Percentiles rank a stretch among this genome's conserved stretches.
phyloP scores from a whole-genome alignment of 2,329 filamentous ascomycete species.

The Colletotrichum higginsianum region DNA sequence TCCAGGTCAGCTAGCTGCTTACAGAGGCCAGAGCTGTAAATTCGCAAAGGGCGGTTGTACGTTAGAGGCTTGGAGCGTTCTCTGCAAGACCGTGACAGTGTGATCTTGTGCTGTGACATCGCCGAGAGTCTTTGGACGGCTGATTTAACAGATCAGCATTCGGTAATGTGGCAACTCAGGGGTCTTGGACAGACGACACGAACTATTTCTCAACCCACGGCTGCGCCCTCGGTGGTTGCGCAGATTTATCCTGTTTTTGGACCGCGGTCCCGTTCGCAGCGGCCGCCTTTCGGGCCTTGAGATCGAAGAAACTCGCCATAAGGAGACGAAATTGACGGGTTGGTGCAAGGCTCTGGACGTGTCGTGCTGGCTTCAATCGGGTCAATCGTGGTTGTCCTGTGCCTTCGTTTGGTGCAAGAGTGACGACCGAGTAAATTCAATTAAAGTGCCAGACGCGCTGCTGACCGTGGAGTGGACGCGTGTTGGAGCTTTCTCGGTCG shows the following conservation, averaged over 20 bases:
- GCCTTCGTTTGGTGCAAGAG: constrained; percentile 6
- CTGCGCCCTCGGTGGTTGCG: constrained; percentile 77
- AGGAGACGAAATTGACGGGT: not conserved
- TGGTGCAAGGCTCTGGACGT: not conserved
- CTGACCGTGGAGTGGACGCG: constrained; percentile 30
- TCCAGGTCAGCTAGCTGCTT: constrained; percentile 23
- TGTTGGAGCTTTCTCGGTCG: constrained; percentile 26
- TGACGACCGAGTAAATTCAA: constrained; percentile 34
- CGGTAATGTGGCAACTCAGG: not conserved
- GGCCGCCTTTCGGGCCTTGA: constrained; percentile 89
- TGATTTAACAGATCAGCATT: constrained; percentile 58
- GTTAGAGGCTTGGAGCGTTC: constrained; percentile 95
- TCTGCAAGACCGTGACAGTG: constrained; percentile 91
- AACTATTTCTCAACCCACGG: constrained; percentile 99
- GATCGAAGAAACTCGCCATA: constrained; percentile 96
- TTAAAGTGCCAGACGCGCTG: constrained; percentile 39
- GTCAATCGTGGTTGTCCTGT: not conserved
- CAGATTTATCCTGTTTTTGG: constrained; percentile 74
- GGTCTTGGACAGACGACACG: constrained; percentile 46
- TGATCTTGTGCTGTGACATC: constrained; percentile 99
- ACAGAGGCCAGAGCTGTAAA: not conserved
- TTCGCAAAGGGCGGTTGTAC: constrained; percentile 60
- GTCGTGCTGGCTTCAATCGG: not conserved
- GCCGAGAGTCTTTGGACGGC: constrained; percentile 91
- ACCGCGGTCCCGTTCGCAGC: constrained; percentile 74